Evolutionary conservation across 1,284 basidiomycete genomes (phyloP).

Genomic region (Laetiporus sulphureus): DNA sequence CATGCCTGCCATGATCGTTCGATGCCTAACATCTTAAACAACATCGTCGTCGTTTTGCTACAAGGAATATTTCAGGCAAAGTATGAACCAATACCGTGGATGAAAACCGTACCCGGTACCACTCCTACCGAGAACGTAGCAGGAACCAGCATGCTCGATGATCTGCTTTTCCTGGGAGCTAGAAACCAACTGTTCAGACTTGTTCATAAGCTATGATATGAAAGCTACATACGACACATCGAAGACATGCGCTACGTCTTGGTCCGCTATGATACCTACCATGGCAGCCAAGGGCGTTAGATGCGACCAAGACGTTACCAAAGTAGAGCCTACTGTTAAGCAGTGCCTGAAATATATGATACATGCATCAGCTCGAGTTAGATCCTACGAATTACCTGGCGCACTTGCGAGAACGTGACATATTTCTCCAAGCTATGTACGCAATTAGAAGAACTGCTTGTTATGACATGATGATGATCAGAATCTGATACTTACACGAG

Average conservation of each 20-base stretch:
- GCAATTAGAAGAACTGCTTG: not conserved
- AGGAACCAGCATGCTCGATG: conserved; percentile 53
- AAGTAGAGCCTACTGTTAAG: conserved; percentile 35
- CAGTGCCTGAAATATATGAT: conserved; percentile 32
- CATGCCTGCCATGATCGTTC: conserved; percentile 42
- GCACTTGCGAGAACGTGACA: conserved; percentile 50
- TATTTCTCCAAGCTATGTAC: conserved; percentile 59
- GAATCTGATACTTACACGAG: conserved; percentile 38
- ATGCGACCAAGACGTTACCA: not conserved
- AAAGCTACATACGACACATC: conserved; percentile 41
- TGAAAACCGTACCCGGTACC: conserved; percentile 54
- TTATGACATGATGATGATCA: not conserved
- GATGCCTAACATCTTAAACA: conserved; percentile 67
- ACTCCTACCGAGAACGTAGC: conserved; percentile 65
- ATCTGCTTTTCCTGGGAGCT: conserved; percentile 51
- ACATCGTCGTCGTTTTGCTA: conserved; percentile 72
- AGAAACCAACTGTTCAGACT: no score
- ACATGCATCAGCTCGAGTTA: not conserved
- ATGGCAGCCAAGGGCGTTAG: conserved; percentile 3
- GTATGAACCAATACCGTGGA: not conserved
- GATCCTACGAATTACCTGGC: conserved; percentile 1
- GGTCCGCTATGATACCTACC: conserved; percentile 38
- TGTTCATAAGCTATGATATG: no score
- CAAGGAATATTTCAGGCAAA: conserved; percentile 4
- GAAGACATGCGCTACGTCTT: conserved; percentile 43